Base-by-base conservation (phyloP, 2,329 filamentous ascomycete species). In the Clarireedia paspali region DNA sequence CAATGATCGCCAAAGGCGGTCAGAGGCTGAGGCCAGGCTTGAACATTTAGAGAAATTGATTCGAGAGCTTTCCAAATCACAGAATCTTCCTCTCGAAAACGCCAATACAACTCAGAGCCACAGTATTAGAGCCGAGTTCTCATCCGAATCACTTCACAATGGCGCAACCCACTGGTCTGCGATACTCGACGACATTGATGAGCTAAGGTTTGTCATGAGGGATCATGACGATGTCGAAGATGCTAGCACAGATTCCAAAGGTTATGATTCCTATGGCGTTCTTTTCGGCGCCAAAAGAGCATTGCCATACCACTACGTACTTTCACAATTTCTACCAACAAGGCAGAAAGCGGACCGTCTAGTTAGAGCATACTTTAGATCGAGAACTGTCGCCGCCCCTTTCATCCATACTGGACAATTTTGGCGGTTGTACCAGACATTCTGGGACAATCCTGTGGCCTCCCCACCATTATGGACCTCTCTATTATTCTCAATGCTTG, bases 131-230 rank as follows among this genome's bases (percentile, higher is more conserved):
- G 42, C n/a, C 50, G 36, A 50, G 9, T 47, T 26, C 12, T 47
- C 23, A 12, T 61, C 60, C 39, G 46, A 52, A 40, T 39, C 46
- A 7, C 6, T 48, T 30, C 46, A 50, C 15, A 40, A 26, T 12
- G 62, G 63, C 2, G 58, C 59, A 4, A 64, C 63, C 4, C 63
- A 63, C 52, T 63, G 63, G 63, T 63, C 57, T 9, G 56, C 60
- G 2, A 54, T 64, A n/a, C 38, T 63, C 12, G 59, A 63, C n/a
- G 59, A 63, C 42, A 63, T 64, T 7, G 55, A 64, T 15, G 63
- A 62, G n/a, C 46, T 64, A 5, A 57, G 54, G 44, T 7, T n/a
- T 4, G 47, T 57, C 9, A 26, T 62, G 20, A 51, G 50, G 7
- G 42, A 44, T 39, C 44, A 47, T 26, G 20, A 23, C 27, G 42